These are phyloP conservation scores for Diaporthe helianthi DNA, from an alignment of 2,329 filamentous ascomycete genomes.

Conservation along the genomic window DNA sequence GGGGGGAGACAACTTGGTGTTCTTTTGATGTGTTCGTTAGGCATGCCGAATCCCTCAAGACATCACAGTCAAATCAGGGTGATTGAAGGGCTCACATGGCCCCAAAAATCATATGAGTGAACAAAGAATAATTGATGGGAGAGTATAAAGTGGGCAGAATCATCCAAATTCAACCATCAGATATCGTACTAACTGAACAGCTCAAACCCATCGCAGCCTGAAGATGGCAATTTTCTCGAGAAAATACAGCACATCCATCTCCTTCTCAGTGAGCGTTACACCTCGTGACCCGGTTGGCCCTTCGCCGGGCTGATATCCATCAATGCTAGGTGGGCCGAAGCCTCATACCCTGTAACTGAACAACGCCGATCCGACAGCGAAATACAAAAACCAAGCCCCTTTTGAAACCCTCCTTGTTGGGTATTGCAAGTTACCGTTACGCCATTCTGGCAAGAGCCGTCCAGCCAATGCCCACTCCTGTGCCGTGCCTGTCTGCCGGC, in stretches of 20 bases:
- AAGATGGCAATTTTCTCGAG: background rate
- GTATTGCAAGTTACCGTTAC: constrained; percentile 30
- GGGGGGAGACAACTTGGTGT: no score
- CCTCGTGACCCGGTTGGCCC: constrained; percentile 13
- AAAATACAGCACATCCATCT: background rate
- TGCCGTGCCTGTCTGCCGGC: constrained; percentile 14
- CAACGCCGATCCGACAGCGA: constrained; percentile 25
- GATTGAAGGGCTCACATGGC: background rate
- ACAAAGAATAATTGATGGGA: background rate
- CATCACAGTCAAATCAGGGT: background rate
- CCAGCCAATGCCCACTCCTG: constrained; percentile 11
- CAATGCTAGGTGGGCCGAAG: constrained; percentile 16
- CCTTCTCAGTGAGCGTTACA: constrained; percentile 21
- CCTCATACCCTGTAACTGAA: constrained; percentile 17
- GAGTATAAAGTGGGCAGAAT: constrained; percentile 15
- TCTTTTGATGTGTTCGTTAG: no score
- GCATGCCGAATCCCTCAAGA: background rate
- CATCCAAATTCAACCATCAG: constrained; percentile 16
- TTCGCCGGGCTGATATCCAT: constrained; percentile 26
- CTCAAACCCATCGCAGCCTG: constrained; percentile 11
- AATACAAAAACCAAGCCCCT: constrained; percentile 12
- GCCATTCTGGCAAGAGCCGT: constrained; percentile 26
- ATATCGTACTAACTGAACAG: constrained; percentile 30
- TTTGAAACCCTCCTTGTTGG: constrained; percentile 25
- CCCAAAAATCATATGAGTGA: background rate